Base-by-base conservation (phyloP, 768 basidiomycete genomes). In the Tricholomella constricta region DNA sequence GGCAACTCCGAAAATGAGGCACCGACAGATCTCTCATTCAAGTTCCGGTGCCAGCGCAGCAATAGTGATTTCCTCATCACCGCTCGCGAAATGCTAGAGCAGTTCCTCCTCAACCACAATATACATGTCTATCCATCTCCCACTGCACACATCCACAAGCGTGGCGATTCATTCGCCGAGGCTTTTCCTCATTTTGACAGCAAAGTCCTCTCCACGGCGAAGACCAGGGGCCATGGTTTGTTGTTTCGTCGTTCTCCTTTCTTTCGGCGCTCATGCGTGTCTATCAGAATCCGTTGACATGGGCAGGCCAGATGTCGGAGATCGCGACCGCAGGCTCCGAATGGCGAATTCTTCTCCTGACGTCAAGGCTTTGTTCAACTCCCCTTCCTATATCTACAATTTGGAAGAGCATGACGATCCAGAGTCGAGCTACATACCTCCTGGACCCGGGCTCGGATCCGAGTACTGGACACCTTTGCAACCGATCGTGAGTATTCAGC, bases 101-200 rank as follows among this genome's bases (percentile, higher is more conserved):
- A 94, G 64, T 98, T 89, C 75, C 70, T 98, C 51, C 74, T 88
- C 22, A 85, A 85, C 54, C 87, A 94, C 60, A 93, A 89, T 56
- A 82, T 96, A 23, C 85, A 90, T 60, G 81, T 87, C 52, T 91
- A 91, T 69, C 88, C 90, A 20, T 86, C 89, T 23, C 81, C 86
- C 14, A 86, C 86, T 7, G 81, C 85, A n/a, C 85, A 88, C 51
- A 82, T 82, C 2, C 91, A 91, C 68, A 93, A 88, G 70, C 80
- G 93, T 41, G 89, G 88, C 6, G 95, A 98, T 64, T 93, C 94
- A 1, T 95, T 96, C 64, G 88, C 94, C 29, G 94, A 96, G 65
- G 91, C 94, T 2, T 95, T 96, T 79, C 91, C 94, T 22, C 94
- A 96, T 69, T 96, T 97, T 68, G 93, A 97, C 66, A 93, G 91